Conservation (phyloP, 768 basidiomycete genomes). For the Mycena crocata region DNA sequence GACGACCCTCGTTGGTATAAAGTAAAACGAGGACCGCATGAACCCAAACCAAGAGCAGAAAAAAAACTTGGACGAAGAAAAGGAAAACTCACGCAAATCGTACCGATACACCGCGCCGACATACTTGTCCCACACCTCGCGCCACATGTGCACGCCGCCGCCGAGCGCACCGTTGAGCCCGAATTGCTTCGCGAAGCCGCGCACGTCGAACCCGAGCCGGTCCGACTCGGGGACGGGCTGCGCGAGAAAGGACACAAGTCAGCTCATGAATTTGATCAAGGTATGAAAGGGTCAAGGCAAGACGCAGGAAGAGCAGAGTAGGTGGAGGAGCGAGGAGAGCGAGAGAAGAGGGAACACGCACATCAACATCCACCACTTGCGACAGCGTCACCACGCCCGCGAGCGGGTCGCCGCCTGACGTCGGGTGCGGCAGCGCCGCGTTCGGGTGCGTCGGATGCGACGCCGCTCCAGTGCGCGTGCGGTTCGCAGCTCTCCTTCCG, state of each 20-base stretch:
- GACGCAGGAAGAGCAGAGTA: no score
- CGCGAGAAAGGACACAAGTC: no score
- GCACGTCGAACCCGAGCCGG: slow-evolving; percentile 73
- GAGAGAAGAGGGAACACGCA: not conserved
- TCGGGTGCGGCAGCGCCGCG: slow-evolving; percentile 25
- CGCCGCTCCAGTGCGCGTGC: not conserved
- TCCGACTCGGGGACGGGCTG: slow-evolving; percentile 51
- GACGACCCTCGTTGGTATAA: no score
- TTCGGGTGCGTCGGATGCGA: slow-evolving; percentile 33
- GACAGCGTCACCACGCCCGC: slow-evolving; percentile 30
- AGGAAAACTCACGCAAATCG: slow-evolving; percentile 69
- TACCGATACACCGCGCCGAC: slow-evolving; percentile 74
- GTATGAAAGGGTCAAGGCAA: no score
- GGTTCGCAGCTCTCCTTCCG: no score
- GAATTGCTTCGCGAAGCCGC: slow-evolving; percentile 69
- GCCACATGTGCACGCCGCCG: slow-evolving; percentile 87
- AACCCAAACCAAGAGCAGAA: not conserved
- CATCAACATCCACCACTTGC: slow-evolving; percentile 56
- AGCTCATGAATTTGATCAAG: no score
- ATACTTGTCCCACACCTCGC: slow-evolving; percentile 77
- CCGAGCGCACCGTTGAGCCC: slow-evolving; percentile 65
- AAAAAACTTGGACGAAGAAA: slow-evolving; percentile 7
- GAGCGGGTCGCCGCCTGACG: slow-evolving; percentile 24
- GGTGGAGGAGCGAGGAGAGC: no score
- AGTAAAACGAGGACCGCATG: slow-evolving; percentile 14